These are phyloP conservation scores for Trypanosoma grayi DNA, from an alignment of 208 protist genomes.

Conservation along the genomic window DNA sequence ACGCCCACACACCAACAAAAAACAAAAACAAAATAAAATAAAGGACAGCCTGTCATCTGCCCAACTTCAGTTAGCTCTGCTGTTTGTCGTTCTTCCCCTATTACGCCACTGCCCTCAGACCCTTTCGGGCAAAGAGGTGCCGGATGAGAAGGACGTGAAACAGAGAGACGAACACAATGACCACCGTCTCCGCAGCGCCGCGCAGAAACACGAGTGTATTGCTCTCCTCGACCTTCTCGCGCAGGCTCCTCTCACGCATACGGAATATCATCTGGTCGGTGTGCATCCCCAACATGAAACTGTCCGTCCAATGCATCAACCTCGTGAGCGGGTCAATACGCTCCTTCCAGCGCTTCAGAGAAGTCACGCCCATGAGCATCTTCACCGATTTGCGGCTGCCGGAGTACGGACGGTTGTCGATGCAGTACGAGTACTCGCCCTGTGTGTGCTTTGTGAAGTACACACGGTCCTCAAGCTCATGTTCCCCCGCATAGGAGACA, in stretches of 20 bases:
- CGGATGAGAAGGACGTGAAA: constrained; percentile 55
- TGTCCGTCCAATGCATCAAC: constrained; percentile 63
- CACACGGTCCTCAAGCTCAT: constrained; percentile 61
- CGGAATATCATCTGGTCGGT: constrained; percentile 81
- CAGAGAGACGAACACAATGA: constrained; percentile 56
- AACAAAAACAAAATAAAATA: constrained; percentile 20
- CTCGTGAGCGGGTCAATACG: constrained; percentile 72
- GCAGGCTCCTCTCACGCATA: constrained; percentile 56
- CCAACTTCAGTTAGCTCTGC: background rate
- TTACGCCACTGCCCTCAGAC: constrained; percentile 21
- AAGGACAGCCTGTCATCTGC: background rate
- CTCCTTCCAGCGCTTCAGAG: constrained; percentile 72
- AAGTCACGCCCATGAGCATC: constrained; percentile 70
- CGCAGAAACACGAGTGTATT: constrained; percentile 54
- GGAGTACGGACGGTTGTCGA: constrained; percentile 70
- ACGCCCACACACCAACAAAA: constrained; percentile 1
- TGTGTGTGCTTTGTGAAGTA: constrained; percentile 70
- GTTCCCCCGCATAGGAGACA: constrained; percentile 73
- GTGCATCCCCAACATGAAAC: constrained; percentile 66
- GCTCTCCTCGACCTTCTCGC: constrained; percentile 57
- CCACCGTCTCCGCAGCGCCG: constrained; percentile 48
- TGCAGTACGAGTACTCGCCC: constrained; percentile 75
- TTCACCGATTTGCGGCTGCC: constrained; percentile 53
- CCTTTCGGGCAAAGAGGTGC: constrained; percentile 28
- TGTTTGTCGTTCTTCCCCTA: background rate